These are phyloP conservation scores for Phytomonas sp. DNA, from an alignment of 208 protist genomes.

Conservation along the genomic window DNA sequence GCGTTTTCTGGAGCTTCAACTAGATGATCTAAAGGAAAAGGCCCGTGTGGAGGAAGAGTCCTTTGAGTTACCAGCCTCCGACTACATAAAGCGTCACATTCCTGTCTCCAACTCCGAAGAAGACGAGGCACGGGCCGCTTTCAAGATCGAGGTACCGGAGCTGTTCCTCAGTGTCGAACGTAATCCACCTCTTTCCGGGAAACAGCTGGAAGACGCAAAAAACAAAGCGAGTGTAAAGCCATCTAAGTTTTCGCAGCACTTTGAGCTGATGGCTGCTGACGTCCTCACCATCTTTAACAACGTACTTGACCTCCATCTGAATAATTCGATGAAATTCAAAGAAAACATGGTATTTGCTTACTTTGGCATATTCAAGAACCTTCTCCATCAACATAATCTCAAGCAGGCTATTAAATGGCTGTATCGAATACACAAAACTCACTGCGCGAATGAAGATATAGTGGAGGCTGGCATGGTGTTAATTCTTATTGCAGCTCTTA, in stretches of 20 bases:
- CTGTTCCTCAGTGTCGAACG: slow-evolving; percentile 48
- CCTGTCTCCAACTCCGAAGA: slow-evolving; percentile 41
- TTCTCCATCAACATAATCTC: slow-evolving; percentile 70
- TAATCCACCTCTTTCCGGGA: slow-evolving; percentile 3
- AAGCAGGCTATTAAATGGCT: slow-evolving; percentile 80
- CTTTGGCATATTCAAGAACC: slow-evolving; percentile 77
- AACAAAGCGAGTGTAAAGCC: neutral
- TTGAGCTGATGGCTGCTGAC: slow-evolving; percentile 51
- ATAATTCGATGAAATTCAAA: slow-evolving; percentile 76
- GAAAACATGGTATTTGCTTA: slow-evolving; percentile 67
- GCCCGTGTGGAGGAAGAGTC: slow-evolving; percentile 47
- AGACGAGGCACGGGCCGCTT: slow-evolving; percentile 47
- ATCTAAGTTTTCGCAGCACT: slow-evolving; percentile 59
- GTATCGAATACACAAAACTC: slow-evolving; percentile 69
- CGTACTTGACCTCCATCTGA: slow-evolving; percentile 64
- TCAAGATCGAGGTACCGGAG: slow-evolving; percentile 44
- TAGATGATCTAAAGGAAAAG: slow-evolving; percentile 60
- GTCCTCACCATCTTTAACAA: slow-evolving; percentile 79
- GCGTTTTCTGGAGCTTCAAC: slow-evolving; percentile 74
- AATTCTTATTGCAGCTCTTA: slow-evolving; percentile 74
- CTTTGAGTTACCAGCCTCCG: slow-evolving; percentile 28
- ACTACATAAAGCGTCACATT: slow-evolving; percentile 49
- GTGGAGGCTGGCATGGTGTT: slow-evolving; percentile 80
- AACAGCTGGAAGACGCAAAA: slow-evolving; percentile 3
- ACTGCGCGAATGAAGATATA: slow-evolving; percentile 64